Conservation (phyloP, 1,139 yeast species). For the Yamadazyma diospyri region DNA sequence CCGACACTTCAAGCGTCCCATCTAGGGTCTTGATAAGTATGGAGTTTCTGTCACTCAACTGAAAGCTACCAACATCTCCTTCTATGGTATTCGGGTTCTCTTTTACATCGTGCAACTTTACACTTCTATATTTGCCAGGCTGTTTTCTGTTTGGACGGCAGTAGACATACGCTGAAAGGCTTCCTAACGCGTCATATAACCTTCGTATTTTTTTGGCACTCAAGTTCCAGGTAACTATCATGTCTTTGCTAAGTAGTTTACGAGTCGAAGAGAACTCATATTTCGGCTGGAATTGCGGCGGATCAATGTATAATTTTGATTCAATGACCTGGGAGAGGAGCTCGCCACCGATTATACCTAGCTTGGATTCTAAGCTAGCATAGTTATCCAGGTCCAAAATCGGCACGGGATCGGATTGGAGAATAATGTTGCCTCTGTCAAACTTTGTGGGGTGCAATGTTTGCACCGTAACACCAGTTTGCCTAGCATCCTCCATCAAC, state of each 20-base stretch:
- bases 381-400: constrained; percentile 43
- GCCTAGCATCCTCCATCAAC: constrained; percentile 55
- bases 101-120: constrained; percentile 39
- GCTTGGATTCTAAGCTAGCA: constrained; percentile 35
- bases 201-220: constrained; percentile 41
- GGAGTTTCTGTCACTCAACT: constrained; percentile 17
- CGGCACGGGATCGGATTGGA: constrained; percentile 48
- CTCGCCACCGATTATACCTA: constrained; percentile 60
- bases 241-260: constrained; percentile 42
- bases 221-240: constrained; percentile 42
- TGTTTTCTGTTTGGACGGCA: constrained; percentile 25
- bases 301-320: constrained; percentile 26
- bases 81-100: constrained; percentile 6
- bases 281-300: constrained; percentile 15
- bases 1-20: constrained; percentile 33
- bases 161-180: constrained; percentile 46
- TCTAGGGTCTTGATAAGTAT: constrained; percentile 42
- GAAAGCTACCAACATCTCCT: constrained; percentile 42
- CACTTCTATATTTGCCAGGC: constrained; percentile 35
- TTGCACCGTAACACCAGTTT: constrained; percentile 86
- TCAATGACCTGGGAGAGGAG: constrained; percentile 48
- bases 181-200: constrained; percentile 55
- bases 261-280: constrained; percentile 53
- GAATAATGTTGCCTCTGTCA: constrained; percentile 71
- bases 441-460: constrained; percentile 84